Base-by-base conservation (phyloP, 257 asterid genomes). In the Leonotis leonurus region DNA sequence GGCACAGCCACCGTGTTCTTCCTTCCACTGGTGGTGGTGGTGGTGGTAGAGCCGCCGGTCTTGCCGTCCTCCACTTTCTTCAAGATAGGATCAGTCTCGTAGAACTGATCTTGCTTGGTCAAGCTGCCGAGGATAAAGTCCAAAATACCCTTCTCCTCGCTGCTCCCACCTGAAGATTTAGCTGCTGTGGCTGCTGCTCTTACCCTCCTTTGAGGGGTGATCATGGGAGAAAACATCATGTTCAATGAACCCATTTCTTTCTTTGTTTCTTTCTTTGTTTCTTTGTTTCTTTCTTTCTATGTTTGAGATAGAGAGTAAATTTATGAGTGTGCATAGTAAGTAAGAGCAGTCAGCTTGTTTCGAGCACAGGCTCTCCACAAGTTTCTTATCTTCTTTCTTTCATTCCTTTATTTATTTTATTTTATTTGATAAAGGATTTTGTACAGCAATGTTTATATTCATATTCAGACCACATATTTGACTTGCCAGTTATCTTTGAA, bases 1-100 rank as follows among this genome's bases (percentile, higher is more conserved):
- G 79, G 74, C 39, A 56, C 65, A 0, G 65, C 77, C 18, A 46
- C 82, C 6, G 92, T 0, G 48, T 48, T 73, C 83, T 56, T 83
- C 40, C 84, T 57, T 20, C 79, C 49, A n/a, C 49, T 29, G 35
- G 72, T 63, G 39, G 60, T 56, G 63, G 58, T 13, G 49, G 60
- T 14, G 37, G 63, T 18, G 24, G 51, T 41, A 54, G 50, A 54
- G 73, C 70, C 52, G 43, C 68, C 66, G 62, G 69, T 71, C 39
- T 53, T 64, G 74, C 77, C 76, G 9, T 48, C 89, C 69, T 90
- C 98, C 41, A 76, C 87, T 71, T 79, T 85, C 71, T 75, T 70
- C 86, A 90, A 70, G 73, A 90, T 75, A 7, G 98, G 98, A 56
- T 90, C 95, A 36, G 88, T 84, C 76, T 90, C 98, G 65, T 83